phyloP scores from a whole-genome alignment of 345 rosid genomes.

The Populus davidiana region DNA sequence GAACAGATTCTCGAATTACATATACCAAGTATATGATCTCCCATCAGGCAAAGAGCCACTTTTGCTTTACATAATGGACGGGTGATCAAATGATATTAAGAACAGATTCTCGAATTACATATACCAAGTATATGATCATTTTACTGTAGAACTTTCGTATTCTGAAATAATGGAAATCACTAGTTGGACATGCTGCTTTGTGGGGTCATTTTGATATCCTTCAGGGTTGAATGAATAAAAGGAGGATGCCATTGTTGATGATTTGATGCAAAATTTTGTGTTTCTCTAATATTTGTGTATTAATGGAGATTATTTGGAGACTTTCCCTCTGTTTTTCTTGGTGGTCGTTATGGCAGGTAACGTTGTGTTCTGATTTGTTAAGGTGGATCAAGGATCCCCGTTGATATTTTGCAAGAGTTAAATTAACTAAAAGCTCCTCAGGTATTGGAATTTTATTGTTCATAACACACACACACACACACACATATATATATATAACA shows the following conservation, averaged over 20 bases:
- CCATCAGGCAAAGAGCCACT: no score
- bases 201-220: constrained; percentile 9
- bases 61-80: no score
- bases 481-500: no score
- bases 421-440: neutral
- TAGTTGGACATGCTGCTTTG: neutral
- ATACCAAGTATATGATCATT: no score
- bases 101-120: no score
- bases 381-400: neutral
- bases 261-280: neutral
- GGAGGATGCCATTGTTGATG: constrained; percentile 10
- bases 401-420: neutral
- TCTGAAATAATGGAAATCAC: neutral
- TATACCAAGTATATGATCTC: no score
- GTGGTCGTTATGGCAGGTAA: neutral
- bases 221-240: constrained; percentile 7
- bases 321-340: neutral
- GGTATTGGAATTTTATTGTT: no score
- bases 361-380: constrained; percentile 16
- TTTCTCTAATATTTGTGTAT: neutral
- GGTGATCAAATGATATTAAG: no score
- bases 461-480: no score
- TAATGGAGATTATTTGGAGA: neutral
- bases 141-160: no score
- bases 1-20: no score